These are phyloP conservation scores for Trichoderma breve DNA, from an alignment of 2,329 filamentous ascomycete genomes.

Conservation along the genomic window DNA sequence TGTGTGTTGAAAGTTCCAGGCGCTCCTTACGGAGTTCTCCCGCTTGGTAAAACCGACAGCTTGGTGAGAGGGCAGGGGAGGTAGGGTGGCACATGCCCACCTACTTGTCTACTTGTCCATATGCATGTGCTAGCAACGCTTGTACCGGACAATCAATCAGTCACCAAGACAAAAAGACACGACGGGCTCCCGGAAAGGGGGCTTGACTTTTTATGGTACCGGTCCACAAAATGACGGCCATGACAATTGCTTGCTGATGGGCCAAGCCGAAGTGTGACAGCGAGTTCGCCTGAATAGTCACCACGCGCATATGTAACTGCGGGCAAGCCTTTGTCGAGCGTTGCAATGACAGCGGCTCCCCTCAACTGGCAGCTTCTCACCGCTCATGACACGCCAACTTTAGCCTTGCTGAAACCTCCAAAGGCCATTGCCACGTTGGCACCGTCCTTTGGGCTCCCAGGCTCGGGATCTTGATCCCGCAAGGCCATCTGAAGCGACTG, in stretches of 20 bases:
- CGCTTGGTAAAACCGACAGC: slow-evolving; percentile 14
- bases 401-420: not conserved
- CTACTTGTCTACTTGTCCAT: not conserved
- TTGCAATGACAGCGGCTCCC: slow-evolving; percentile 7
- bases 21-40: not conserved
- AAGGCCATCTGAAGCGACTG: slow-evolving; percentile 5
- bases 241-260: slow-evolving; percentile 13
- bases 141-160: slow-evolving; percentile 1
- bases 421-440: slow-evolving; percentile 19
- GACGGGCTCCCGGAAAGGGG: slow-evolving; percentile 5
- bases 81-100: slow-evolving; percentile 6
- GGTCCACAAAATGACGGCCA: slow-evolving; percentile 17
- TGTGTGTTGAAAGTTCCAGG: not conserved
- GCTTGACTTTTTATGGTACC: not conserved
- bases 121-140: slow-evolving; percentile 15
- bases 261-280: slow-evolving; percentile 16
- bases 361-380: slow-evolving; percentile 14
- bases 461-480: not conserved
- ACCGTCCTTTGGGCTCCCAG: not conserved
- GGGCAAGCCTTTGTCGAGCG: slow-evolving; percentile 4
- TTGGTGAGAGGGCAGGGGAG: slow-evolving; percentile 13
- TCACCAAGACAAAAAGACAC: not conserved
- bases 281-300: slow-evolving; percentile 14
- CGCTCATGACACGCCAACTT: slow-evolving; percentile 14
- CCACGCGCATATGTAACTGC: slow-evolving; percentile 18